These are phyloP conservation scores for Fraxinus pennsylvanica DNA, from an alignment of 257 asterid species.

Conservation along the genomic window DNA sequence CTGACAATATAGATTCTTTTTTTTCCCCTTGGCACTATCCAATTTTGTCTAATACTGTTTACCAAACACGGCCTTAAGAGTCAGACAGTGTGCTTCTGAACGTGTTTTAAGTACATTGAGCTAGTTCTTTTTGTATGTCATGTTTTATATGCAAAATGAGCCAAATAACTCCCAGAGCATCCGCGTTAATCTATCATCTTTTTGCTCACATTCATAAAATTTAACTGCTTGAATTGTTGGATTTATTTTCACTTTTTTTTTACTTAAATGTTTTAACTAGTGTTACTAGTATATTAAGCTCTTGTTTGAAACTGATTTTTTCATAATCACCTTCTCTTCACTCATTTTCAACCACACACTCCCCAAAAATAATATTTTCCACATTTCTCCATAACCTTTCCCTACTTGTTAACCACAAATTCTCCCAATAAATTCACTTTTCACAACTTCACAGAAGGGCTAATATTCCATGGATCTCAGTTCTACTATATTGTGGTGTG, in stretches of 20 bases:
- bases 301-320: no score
- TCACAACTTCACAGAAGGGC: no score
- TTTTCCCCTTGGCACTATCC: neutral
- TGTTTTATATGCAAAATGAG: neutral
- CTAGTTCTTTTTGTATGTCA: neutral
- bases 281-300: neutral
- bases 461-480: neutral
- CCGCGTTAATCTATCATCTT: neutral
- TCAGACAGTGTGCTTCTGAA: neutral
- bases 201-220: neutral
- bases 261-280: neutral
- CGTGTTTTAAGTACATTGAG: slow-evolving; percentile 1
- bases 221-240: neutral
- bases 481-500: neutral
- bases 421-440: no score
- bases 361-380: no score
- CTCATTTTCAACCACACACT: no score
- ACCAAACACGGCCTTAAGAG: neutral
- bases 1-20: neutral
- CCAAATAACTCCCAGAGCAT: neutral
- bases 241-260: neutral
- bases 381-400: no score
- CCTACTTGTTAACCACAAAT: no score
- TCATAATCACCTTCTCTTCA: no score
- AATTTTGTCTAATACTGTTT: neutral